Evolutionary conservation across 768 basidiomycete species (phyloP).

Genomic region (Suillus spraguei): DNA sequence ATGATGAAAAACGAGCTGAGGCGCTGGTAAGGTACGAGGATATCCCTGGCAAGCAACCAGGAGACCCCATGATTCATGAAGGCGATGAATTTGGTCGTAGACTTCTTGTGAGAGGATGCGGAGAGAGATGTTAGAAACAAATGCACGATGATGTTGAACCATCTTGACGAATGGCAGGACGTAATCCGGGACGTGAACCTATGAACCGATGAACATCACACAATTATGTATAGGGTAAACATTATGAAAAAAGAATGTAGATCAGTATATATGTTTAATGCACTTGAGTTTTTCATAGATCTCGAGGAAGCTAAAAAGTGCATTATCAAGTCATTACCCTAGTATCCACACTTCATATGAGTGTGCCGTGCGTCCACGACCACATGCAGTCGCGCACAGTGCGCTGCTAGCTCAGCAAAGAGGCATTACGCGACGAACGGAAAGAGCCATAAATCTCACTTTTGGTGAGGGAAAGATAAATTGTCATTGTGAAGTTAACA

Average conservation of each 20-base stretch:
- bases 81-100: conserved; percentile 53
- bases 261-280: neutral
- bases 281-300: no score
- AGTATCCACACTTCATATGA: neutral
- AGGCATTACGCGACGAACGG: no score
- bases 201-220: conserved; percentile 29
- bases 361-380: no score
- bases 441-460: no score
- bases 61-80: conserved; percentile 63
- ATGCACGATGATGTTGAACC: conserved; percentile 43
- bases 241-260: neutral
- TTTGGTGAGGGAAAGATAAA: no score
- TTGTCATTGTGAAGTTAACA: no score
- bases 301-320: neutral
- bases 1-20: conserved; percentile 45
- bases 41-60: conserved; percentile 47
- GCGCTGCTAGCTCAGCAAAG: no score
- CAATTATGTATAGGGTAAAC: neutral
- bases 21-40: conserved; percentile 34
- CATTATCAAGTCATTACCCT: neutral
- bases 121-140: conserved; percentile 53
- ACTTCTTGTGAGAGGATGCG: conserved; percentile 55
- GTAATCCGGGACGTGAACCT: conserved; percentile 45
- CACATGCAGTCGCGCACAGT: no score
- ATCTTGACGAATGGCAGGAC: conserved; percentile 59